Evolutionary conservation across 495 filamentous ascomycete genomes (phyloP), one percentile per base, ranked within the genome.

Genomic region (Penicillium malachiteum): DNA sequence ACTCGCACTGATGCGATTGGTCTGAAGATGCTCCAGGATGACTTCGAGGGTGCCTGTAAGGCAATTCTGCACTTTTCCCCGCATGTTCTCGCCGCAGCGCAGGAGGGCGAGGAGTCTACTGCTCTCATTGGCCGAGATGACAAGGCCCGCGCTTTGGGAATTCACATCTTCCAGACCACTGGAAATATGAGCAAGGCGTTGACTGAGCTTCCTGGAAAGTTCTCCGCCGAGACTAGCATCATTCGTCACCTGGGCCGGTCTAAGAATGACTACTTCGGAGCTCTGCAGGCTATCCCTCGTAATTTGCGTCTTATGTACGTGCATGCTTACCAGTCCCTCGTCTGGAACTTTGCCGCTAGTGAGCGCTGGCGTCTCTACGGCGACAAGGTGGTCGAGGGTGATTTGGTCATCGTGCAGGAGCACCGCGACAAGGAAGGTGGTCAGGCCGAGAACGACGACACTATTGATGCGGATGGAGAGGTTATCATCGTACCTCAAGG

Each of bases 241-340:
- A 91, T 98, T 42, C 84, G 85, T 30, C 85, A 91, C 58, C 82
- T 97, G 4, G 65, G 76, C 38, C 72, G 62, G 43, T 69, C 58
- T 26, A 62, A 58, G 21, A 76, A 67, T 26, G 92, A 98, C 71
- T 92, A 81, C 62, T 77, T 88, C 45, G 91, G 91, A 11, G 91
- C 93, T 0, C 66, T 98, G 49, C 80, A 85, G 65, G 77, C 77
- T 31, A 90, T 97, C 53, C 86, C 83, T 7, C 81, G 92, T 2
- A 87, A 87, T 37, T 78, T 96, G 71, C 84, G 89, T 13, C 79
- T 90, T 35, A 97, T 97, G 89, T 98, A 98, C 60, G 86, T 95
- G 11, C 94, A 98, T 61, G 94, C 95, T 30, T 97, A 96, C 72
- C 94, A 98, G 67, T 92, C 88, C 5, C 79, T 91, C 9, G 87